Conservation (phyloP, 2,329 filamentous ascomycete genomes). For the Corinectria fuckeliana region DNA sequence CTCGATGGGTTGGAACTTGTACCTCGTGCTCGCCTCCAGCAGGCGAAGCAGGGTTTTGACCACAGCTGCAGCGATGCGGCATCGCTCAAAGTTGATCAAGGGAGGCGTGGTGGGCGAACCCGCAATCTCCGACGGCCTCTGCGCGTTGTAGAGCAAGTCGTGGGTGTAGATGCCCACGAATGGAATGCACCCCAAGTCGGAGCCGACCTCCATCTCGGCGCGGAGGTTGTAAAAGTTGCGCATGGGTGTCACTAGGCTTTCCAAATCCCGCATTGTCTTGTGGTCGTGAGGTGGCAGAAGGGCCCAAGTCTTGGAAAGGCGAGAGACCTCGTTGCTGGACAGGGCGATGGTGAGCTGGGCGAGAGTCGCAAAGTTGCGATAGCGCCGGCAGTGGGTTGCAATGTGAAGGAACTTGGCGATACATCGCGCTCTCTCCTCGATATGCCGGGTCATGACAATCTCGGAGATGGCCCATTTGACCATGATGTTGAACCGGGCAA, state of each 20-base stretch:
- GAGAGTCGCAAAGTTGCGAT: slow-evolving; percentile 85
- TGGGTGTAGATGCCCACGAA: slow-evolving; percentile 87
- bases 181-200: slow-evolving; percentile 77
- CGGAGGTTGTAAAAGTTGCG: slow-evolving; percentile 80
- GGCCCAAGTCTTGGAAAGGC: slow-evolving; percentile 74
- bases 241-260: slow-evolving; percentile 75
- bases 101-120: slow-evolving; percentile 70
- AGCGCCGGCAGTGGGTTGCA: slow-evolving; percentile 74
- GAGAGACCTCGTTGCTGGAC: slow-evolving; percentile 73
- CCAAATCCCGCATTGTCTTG: slow-evolving; percentile 70
- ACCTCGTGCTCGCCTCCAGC: slow-evolving; percentile 79
- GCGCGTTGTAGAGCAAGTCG: slow-evolving; percentile 81
- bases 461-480: slow-evolving; percentile 88
- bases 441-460: slow-evolving; percentile 73
- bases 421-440: slow-evolving; percentile 76
- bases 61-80: slow-evolving; percentile 75
- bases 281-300: slow-evolving; percentile 71
- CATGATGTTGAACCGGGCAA: slow-evolving; percentile 86
- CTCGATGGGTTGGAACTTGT: slow-evolving; percentile 76
- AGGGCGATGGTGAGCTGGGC: slow-evolving; percentile 81
- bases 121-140: slow-evolving; percentile 77
- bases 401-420: slow-evolving; percentile 86
- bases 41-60: slow-evolving; percentile 81
- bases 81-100: slow-evolving; percentile 84
- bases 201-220: slow-evolving; percentile 76